phyloP scores from a whole-genome alignment of 208 protist genomes.

The Phytomonas sp. region DNA sequence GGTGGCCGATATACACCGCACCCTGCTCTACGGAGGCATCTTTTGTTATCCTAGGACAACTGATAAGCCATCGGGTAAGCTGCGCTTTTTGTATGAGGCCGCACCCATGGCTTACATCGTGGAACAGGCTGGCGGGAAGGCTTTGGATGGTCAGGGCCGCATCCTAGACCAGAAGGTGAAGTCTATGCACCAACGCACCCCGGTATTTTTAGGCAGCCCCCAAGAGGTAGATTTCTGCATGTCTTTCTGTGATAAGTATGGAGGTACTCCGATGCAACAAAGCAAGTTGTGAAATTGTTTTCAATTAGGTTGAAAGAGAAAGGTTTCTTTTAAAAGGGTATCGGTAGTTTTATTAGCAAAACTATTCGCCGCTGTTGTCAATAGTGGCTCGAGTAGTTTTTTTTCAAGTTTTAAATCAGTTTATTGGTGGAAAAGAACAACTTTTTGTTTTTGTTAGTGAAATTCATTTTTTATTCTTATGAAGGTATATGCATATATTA shows the following conservation, averaged over 20 bases:
- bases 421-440: background rate
- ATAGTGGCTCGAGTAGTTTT: background rate
- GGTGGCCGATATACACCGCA: conserved; percentile 98
- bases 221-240: conserved; percentile 86
- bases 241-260: conserved; percentile 44
- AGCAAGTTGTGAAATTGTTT: conserved; percentile 38
- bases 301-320: background rate
- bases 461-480: conserved; percentile 6
- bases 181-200: conserved; percentile 87
- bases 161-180: conserved; percentile 82
- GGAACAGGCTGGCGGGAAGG: conserved; percentile 89
- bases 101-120: conserved; percentile 90
- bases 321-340: background rate
- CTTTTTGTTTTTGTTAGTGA: conserved; percentile 3
- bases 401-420: conserved; percentile 1
- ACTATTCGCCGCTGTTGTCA: background rate
- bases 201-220: conserved; percentile 87
- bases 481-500: background rate
- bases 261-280: background rate
- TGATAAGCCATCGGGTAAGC: conserved; percentile 92
- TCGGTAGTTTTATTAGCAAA: conserved; percentile 3
- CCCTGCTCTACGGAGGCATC: conserved; percentile 97
- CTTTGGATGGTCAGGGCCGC: conserved; percentile 52
- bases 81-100: conserved; percentile 96
- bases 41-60: conserved; percentile 95